Percentiles rank a stretch among this genome's conserved stretches.
These are phyloP conservation scores for Auricularia sp. DNA, from an alignment of 768 basidiomycete genomes.

Conservation along the genomic window DNA sequence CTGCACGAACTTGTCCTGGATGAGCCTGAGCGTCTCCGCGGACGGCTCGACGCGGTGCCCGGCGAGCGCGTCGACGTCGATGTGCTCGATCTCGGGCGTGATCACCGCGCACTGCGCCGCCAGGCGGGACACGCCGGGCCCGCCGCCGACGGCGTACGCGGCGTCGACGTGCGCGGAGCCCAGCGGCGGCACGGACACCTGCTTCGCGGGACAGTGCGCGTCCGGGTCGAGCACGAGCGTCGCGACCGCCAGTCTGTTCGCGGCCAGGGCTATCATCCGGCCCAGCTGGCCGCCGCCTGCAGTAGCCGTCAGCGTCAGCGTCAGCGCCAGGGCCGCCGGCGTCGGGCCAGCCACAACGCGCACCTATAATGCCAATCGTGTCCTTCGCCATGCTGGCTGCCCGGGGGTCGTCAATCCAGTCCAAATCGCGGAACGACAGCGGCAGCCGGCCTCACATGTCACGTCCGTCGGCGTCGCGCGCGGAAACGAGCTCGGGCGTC, in stretches of 20 bases:
- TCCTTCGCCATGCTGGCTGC: too few relatives aligned
- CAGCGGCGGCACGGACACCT: constrained; percentile 50
- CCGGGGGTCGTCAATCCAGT: too few relatives aligned
- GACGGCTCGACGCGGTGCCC: constrained; percentile 67
- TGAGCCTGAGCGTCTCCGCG: constrained; percentile 70
- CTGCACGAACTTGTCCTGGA: constrained; percentile 70
- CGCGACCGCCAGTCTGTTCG: constrained; percentile 76
- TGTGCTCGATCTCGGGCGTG: constrained; percentile 96
- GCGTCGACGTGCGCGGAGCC: constrained; percentile 69
- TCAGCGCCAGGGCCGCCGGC: neutral
- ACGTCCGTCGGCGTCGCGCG: too few relatives aligned
- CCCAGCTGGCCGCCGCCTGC: constrained; percentile 96
- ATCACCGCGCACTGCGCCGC: constrained; percentile 75
- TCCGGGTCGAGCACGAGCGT: constrained; percentile 81
- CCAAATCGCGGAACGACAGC: too few relatives aligned
- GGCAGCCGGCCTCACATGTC: too few relatives aligned
- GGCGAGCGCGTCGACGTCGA: constrained; percentile 66
- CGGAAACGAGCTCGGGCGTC: too few relatives aligned
- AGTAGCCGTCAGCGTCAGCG: neutral
- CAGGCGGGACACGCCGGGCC: constrained; percentile 62
- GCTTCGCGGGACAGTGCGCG: constrained; percentile 78
- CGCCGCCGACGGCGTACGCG: constrained; percentile 45
- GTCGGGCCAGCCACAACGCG: too few relatives aligned
- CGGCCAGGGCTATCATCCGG: constrained; percentile 89
- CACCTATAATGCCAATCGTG: too few relatives aligned